A percentile compares a stretch with the other conserved stretches of the same genome.
Conservation (phyloP, 1,284 basidiomycete genomes). For the Mrakiaceae sp. region DNA sequence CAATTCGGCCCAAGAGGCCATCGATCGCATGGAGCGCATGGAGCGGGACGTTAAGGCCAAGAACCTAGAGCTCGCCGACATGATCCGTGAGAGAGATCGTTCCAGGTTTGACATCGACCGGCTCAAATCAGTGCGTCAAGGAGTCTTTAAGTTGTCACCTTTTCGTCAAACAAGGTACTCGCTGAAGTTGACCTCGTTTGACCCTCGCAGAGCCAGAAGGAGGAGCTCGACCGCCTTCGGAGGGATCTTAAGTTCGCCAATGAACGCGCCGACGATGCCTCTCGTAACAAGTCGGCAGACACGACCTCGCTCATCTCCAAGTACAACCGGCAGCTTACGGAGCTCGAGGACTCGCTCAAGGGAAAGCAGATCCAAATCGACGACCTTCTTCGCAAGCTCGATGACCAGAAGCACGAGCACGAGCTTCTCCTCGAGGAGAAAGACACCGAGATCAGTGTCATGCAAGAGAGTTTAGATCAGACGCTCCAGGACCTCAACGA, state of each 20-base stretch:
- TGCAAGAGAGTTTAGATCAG: conserved; percentile 92
- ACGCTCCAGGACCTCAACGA: conserved; percentile 85
- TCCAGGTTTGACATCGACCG: conserved; percentile 96
- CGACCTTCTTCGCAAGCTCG: conserved; percentile 67
- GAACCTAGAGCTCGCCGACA: conserved; percentile 95
- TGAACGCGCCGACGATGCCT: conserved; percentile 89
- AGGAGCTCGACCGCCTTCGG: conserved; percentile 85
- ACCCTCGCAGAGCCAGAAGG: conserved; percentile 60
- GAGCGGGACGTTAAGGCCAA: conserved; percentile 96
- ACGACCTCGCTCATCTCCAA: conserved; percentile 78
- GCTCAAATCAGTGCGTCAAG: conserved; percentile 54
- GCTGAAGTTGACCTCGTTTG: conserved; percentile 1
- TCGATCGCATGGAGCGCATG: conserved; percentile 98
- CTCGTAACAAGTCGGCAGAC: conserved; percentile 83
- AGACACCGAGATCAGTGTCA: conserved; percentile 88
- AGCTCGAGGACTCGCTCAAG: conserved; percentile 90
- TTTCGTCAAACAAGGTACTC: neutral
- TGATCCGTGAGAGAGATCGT: conserved; percentile 95
- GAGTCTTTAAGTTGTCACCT: neutral
- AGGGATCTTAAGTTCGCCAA: conserved; percentile 95
- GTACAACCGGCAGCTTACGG: conserved; percentile 91
- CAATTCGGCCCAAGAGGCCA: conserved; percentile 96
- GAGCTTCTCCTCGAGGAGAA: conserved; percentile 84
- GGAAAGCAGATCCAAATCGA: conserved; percentile 90
- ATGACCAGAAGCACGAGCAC: conserved; percentile 61